Conservation (phyloP, 805 yeast species). For the Cyberlindnera maclurae region DNA sequence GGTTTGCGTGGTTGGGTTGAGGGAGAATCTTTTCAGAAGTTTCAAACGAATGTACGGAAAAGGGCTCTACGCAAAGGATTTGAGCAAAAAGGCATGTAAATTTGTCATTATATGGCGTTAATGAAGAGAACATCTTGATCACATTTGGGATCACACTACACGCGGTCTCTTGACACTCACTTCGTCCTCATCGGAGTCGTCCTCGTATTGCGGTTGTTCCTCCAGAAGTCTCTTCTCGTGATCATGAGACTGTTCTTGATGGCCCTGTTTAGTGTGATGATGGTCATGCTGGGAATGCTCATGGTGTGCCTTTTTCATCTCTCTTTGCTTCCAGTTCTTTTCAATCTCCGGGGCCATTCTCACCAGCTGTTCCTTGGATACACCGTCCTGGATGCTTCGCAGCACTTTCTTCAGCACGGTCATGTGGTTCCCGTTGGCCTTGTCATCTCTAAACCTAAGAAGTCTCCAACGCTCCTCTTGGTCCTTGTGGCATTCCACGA, state of each 20-base stretch:
- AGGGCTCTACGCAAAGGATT: too few species aligned
- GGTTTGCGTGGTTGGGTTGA: too few species aligned
- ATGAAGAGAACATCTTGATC: too few species aligned
- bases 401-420: constrained; percentile 77
- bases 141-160: neutral
- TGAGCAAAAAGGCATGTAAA: too few species aligned
- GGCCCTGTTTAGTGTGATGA: neutral
- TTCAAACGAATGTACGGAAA: too few species aligned
- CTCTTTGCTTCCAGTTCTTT: constrained; percentile 57
- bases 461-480: constrained; percentile 64
- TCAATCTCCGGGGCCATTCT: constrained; percentile 51
- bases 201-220: constrained; percentile 1
- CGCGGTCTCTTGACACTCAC: neutral
- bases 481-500: constrained; percentile 77
- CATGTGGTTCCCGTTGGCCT: constrained; percentile 77
- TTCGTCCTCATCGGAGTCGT: constrained; percentile 1
- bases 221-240: neutral
- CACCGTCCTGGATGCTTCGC: constrained; percentile 81
- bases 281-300: neutral
- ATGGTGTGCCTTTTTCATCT: constrained; percentile 18
- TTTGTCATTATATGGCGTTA: neutral
- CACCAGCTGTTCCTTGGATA: constrained; percentile 67
- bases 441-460: constrained; percentile 90
- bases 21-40: too few species aligned
- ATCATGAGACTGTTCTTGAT: neutral